These are phyloP conservation scores for Microcera coccophila DNA, from an alignment of 2,329 filamentous ascomycete species.

Conservation along the genomic window DNA sequence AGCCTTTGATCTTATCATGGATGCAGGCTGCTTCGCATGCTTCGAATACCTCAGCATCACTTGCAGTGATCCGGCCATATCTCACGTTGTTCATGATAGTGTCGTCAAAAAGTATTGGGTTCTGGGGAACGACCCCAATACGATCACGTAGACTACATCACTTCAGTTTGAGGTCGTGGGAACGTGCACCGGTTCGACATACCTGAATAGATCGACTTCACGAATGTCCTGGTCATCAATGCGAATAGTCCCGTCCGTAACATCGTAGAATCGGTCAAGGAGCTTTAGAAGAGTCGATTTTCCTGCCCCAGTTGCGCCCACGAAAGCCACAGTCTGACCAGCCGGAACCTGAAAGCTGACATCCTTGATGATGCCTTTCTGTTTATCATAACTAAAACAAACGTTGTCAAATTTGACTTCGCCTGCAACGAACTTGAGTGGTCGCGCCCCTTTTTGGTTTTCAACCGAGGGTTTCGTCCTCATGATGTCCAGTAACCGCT, in stretches of 20 bases:
- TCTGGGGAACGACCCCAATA: slow-evolving; percentile 55
- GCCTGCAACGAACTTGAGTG: slow-evolving; percentile 49
- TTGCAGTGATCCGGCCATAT: slow-evolving; percentile 52
- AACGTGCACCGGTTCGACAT: neutral
- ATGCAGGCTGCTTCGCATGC: slow-evolving; percentile 55
- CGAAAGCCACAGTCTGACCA: slow-evolving; percentile 56
- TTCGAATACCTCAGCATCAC: slow-evolving; percentile 52
- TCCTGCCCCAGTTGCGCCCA: slow-evolving; percentile 57
- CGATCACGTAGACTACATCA: slow-evolving; percentile 45
- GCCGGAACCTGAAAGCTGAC: slow-evolving; percentile 49
- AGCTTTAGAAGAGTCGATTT: slow-evolving; percentile 57
- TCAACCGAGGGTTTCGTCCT: slow-evolving; percentile 52
- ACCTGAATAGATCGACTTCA: slow-evolving; percentile 49
- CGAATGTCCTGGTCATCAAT: slow-evolving; percentile 57
- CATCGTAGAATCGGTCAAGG: slow-evolving; percentile 58
- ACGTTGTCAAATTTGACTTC: slow-evolving; percentile 54
- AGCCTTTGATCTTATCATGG: slow-evolving; percentile 54
- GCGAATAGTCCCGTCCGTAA: slow-evolving; percentile 47
- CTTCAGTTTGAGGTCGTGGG: slow-evolving; percentile 17
- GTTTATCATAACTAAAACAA: slow-evolving; percentile 56
- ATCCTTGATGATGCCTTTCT: slow-evolving; percentile 54
- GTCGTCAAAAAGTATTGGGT: slow-evolving; percentile 54
- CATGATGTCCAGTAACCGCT: slow-evolving; percentile 57
- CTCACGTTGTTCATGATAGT: slow-evolving; percentile 58
- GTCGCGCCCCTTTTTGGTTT: slow-evolving; percentile 48